These are phyloP conservation scores for Cordyceps fumosorosea DNA, from an alignment of 2,329 filamentous ascomycete genomes.

Conservation along the genomic window DNA sequence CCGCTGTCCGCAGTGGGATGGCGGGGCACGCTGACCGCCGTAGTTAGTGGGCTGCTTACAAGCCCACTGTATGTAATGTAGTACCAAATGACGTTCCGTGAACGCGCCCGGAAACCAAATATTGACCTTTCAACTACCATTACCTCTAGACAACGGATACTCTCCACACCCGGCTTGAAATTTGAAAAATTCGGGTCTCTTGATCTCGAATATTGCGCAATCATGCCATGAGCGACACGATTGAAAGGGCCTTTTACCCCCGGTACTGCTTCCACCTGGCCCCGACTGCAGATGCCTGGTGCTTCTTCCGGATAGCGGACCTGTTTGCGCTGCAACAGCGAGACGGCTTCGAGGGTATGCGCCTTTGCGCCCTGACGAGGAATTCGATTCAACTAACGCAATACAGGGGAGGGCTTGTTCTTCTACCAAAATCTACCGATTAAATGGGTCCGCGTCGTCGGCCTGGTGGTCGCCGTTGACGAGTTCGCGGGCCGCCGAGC, in stretches of 20 bases:
- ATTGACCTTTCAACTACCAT: background rate
- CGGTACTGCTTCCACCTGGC: conserved; percentile 58
- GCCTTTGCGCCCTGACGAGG: conserved; percentile 9
- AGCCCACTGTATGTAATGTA: no score
- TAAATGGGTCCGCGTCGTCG: conserved; percentile 65
- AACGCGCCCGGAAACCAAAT: background rate
- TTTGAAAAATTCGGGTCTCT: background rate
- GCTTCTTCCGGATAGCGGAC: conserved; percentile 46
- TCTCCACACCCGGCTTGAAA: background rate
- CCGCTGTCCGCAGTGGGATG: no score
- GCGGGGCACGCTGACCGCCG: no score
- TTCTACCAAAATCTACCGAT: conserved; percentile 71
- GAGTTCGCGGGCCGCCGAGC: conserved; percentile 40
- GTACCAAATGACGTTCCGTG: background rate
- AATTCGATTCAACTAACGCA: background rate
- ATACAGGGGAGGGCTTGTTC: conserved; percentile 41
- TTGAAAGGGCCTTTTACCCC: conserved; percentile 42
- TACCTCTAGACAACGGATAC: background rate
- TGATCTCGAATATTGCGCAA: conserved; percentile 15
- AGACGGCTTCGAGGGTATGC: conserved; percentile 46
- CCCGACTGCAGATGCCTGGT: conserved; percentile 55
- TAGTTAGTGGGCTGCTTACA: no score
- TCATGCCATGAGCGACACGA: conserved; percentile 45
- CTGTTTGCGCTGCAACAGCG: conserved; percentile 41
- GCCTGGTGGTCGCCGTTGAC: conserved; percentile 59